Evolutionary conservation across 2,329 filamentous ascomycete species (phyloP).

Genomic region (Onygenales sp.): DNA sequence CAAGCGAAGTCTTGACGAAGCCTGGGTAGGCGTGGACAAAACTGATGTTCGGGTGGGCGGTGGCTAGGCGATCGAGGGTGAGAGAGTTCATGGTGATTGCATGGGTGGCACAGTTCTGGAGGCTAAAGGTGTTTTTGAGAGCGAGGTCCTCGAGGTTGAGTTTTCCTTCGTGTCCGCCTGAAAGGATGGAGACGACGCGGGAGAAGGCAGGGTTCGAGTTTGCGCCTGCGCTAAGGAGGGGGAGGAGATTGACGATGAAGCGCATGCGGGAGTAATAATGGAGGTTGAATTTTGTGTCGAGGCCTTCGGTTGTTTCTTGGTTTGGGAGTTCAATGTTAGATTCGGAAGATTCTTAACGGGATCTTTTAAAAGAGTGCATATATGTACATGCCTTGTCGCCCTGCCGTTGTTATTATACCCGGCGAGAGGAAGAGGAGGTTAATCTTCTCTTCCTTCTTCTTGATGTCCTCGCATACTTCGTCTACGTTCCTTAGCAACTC

Average conservation of each 20-base stretch:
- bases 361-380: background rate
- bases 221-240: conserved; percentile 13
- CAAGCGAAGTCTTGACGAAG: conserved; percentile 40
- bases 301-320: conserved; percentile 22
- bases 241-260: conserved; percentile 23
- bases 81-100: conserved; percentile 43
- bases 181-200: conserved; percentile 46
- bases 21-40: conserved; percentile 44
- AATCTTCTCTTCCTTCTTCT: conserved; percentile 17
- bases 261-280: conserved; percentile 25
- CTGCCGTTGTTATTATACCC: conserved; percentile 12
- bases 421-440: conserved; percentile 23
- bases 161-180: conserved; percentile 41
- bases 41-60: conserved; percentile 34
- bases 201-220: conserved; percentile 27
- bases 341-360: background rate
- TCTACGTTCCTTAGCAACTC: conserved; percentile 45
- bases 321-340: background rate
- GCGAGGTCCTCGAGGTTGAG: conserved; percentile 38
- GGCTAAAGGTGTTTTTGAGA: conserved; percentile 15
- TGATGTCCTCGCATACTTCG: conserved; percentile 37
- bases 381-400: conserved; percentile 9
- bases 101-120: conserved; percentile 22
- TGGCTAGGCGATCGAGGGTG: conserved; percentile 39
- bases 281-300: conserved; percentile 20